Evolutionary conservation across 2,329 filamentous ascomycete species (phyloP).

Genomic region (Ceratocystis harringtonii): DNA sequence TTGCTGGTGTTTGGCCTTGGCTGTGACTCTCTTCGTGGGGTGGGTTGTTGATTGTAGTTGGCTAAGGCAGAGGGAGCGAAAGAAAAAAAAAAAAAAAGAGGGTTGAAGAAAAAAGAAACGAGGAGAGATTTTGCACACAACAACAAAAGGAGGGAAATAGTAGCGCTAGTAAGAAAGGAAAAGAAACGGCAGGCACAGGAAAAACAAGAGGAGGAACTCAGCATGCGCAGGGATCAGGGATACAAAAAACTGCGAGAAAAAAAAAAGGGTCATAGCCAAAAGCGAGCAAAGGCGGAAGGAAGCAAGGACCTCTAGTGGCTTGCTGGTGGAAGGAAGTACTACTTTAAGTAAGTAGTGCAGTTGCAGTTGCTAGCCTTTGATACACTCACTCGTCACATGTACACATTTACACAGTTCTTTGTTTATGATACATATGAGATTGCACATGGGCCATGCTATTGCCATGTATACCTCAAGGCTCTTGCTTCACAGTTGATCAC

Average conservation of each 20-base stretch:
- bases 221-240: neutral
- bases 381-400: too few species aligned
- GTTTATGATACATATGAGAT: too few species aligned
- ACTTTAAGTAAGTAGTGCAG: neutral
- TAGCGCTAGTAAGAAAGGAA: neutral
- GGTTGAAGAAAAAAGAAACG: neutral
- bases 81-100: neutral
- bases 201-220: neutral
- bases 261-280: constrained; percentile 4
- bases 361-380: neutral
- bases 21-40: too few species aligned
- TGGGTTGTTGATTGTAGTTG: neutral
- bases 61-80: neutral
- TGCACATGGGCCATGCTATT: too few species aligned
- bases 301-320: neutral
- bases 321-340: too few species aligned
- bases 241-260: neutral
- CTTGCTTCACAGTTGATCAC: too few species aligned
- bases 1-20: too few species aligned
- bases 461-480: too few species aligned
- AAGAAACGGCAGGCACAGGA: neutral
- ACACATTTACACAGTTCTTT: too few species aligned
- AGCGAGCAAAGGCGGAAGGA: neutral
- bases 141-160: constrained; percentile 8
- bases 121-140: neutral